Conservation (phyloP, 2,329 filamentous ascomycete genomes). For the Geosmithia flava region DNA sequence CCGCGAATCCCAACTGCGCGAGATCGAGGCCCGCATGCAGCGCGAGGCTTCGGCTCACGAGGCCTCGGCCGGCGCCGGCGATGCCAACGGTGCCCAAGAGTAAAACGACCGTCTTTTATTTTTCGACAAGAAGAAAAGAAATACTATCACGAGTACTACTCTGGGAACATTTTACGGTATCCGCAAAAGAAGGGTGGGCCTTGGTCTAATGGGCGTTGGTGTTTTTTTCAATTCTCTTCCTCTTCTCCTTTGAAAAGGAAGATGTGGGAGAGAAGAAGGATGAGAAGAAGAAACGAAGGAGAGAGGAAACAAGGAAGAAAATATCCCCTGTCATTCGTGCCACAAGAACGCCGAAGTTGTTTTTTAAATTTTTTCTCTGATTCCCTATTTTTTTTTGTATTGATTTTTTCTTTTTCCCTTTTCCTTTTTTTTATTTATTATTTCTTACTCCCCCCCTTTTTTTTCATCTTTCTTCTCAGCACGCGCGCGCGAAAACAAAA, state of each 20-base stretch:
- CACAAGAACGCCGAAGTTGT: constrained; percentile 20
- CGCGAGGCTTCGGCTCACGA: constrained; percentile 45
- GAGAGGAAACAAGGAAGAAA: constrained; percentile 12
- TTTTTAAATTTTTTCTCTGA: constrained; percentile 12
- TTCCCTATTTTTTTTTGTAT: constrained; percentile 10
- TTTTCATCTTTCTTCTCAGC: background rate
- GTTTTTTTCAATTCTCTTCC: no score
- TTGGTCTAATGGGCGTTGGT: constrained; percentile 37
- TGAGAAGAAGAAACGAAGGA: background rate
- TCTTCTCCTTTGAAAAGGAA: constrained; percentile 25
- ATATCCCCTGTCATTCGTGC: constrained; percentile 24
- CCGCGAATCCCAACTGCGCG: constrained; percentile 94
- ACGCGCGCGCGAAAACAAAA: constrained; percentile 8
- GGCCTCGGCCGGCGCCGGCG: constrained; percentile 34
- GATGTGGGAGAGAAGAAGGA: no score
- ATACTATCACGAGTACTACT: constrained; percentile 3
- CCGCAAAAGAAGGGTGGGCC: constrained; percentile 17
- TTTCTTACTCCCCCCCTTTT: background rate
- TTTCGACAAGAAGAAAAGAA: constrained; percentile 5
- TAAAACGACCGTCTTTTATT: constrained; percentile 10
- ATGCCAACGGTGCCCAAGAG: constrained; percentile 44
- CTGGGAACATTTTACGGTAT: constrained; percentile 17
- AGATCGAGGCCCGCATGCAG: constrained; percentile 97
- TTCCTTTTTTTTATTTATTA: constrained; percentile 10
- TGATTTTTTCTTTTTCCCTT: background rate